These are phyloP conservation scores for Calonectria hawksworthii DNA, from an alignment of 2,329 filamentous ascomycete genomes.

Conservation along the genomic window DNA sequence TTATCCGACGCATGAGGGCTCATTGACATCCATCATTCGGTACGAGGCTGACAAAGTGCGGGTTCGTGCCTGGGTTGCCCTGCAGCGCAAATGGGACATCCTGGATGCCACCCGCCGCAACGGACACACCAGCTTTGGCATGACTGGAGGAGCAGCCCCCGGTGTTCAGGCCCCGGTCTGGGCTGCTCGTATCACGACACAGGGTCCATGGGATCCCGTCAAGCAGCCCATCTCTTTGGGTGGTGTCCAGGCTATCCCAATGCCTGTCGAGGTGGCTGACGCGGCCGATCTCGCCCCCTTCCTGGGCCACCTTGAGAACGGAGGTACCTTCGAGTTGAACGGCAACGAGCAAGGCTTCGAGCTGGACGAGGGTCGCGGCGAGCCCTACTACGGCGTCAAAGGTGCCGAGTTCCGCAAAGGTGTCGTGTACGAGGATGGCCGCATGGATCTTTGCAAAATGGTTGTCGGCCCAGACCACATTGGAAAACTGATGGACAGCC, in stretches of 20 bases:
- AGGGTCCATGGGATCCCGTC: constrained; percentile 52
- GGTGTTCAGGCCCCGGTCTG: constrained; percentile 51
- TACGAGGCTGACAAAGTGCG: constrained; percentile 54
- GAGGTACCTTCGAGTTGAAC: constrained; percentile 47
- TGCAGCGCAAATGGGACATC: constrained; percentile 54
- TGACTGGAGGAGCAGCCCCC: constrained; percentile 49
- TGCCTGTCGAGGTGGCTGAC: constrained; percentile 51
- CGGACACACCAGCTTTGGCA: constrained; percentile 45
- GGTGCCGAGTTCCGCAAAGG: constrained; percentile 55
- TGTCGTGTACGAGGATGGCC: constrained; percentile 64
- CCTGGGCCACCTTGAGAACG: constrained; percentile 48
- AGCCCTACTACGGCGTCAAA: constrained; percentile 53
- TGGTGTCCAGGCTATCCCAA: constrained; percentile 50
- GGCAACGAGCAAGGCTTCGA: constrained; percentile 43
- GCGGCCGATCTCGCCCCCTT: constrained; percentile 52
- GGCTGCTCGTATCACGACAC: constrained; percentile 50
- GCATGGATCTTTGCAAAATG: constrained; percentile 70
- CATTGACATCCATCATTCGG: constrained; percentile 53
- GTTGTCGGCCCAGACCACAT: constrained; percentile 67
- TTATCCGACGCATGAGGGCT: constrained; percentile 52
- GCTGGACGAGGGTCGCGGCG: constrained; percentile 53
- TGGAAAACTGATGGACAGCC: constrained; percentile 61
- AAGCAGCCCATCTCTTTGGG: constrained; percentile 49
- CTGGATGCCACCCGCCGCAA: constrained; percentile 50
- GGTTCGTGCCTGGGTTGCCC: constrained; percentile 52